These are phyloP conservation scores for Lagenidium sp. DNA, from an alignment of 352 stramenopile genomes.

Conservation along the genomic window DNA sequence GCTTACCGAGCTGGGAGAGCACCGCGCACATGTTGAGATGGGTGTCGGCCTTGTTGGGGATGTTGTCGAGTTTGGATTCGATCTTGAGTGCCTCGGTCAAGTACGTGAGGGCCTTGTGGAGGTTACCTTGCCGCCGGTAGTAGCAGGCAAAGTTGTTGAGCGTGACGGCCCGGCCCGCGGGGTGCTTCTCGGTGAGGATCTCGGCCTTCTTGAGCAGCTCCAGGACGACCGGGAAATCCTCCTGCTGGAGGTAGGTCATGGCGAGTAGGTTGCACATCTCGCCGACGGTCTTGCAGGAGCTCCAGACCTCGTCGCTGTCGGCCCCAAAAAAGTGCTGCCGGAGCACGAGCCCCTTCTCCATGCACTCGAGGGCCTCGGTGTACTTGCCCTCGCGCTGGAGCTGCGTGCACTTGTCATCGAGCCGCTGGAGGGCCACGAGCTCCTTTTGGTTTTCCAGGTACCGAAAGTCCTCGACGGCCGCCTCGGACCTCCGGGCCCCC, in stretches of 20 bases:
- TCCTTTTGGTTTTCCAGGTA: constrained; percentile 77
- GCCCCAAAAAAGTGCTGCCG: constrained; percentile 91
- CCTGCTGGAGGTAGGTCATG: constrained; percentile 94
- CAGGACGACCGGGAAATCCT: constrained; percentile 87
- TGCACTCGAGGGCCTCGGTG: constrained; percentile 89
- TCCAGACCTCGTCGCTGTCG: constrained; percentile 86
- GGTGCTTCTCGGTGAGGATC: constrained; percentile 88
- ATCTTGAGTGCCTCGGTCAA: constrained; percentile 92
- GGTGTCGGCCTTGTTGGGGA: constrained; percentile 90
- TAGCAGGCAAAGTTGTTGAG: constrained; percentile 95
- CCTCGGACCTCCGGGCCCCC: too few relatives aligned
- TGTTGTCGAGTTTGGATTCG: constrained; percentile 74
- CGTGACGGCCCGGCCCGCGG: constrained; percentile 78
- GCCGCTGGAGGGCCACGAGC: constrained; percentile 79
- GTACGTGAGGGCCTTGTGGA: constrained; percentile 88
- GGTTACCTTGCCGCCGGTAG: constrained; percentile 85
- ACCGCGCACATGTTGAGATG: constrained; percentile 94
- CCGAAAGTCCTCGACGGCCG: constrained; percentile 21
- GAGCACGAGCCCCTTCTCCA: constrained; percentile 90
- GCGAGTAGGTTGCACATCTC: constrained; percentile 94
- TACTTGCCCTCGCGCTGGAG: constrained; percentile 91
- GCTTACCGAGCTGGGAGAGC: constrained; percentile 87
- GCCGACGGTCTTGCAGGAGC: constrained; percentile 88
- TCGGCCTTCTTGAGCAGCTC: constrained; percentile 93
- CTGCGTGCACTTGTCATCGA: constrained; percentile 86